These are phyloP conservation scores for Infundibulicybe gibba DNA, from an alignment of 768 basidiomycete genomes.

Conservation along the genomic window DNA sequence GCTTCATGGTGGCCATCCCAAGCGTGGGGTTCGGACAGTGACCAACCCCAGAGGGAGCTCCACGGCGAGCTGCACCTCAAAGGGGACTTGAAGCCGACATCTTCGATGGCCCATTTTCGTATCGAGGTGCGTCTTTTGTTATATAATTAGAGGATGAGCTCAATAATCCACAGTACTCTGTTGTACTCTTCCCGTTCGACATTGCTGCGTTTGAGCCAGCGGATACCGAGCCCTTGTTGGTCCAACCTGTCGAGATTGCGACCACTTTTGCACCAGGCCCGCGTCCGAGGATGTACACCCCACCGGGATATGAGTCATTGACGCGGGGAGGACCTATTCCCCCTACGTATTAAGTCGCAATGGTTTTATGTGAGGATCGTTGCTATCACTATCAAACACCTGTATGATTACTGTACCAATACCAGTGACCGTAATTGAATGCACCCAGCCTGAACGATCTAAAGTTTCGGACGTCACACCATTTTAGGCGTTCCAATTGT, in stretches of 20 bases:
- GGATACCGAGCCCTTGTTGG: constrained; percentile 19
- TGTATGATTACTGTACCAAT: no score
- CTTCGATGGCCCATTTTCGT: constrained; percentile 32
- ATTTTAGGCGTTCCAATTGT: no score
- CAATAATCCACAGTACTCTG: constrained; percentile 29
- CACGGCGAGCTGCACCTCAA: constrained; percentile 35
- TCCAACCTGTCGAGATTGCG: constrained; percentile 28
- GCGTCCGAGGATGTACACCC: constrained; percentile 22
- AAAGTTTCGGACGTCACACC: no score
- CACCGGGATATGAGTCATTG: constrained; percentile 18
- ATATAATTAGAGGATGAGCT: neutral
- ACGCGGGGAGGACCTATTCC: no score
- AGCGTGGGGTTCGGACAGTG: constrained; percentile 4
- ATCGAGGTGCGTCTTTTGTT: constrained; percentile 25
- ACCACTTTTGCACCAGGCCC: constrained; percentile 25
- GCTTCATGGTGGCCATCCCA: constrained; percentile 30
- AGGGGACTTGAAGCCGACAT: constrained; percentile 30
- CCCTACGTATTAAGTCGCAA: no score
- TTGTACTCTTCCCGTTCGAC: constrained; percentile 34
- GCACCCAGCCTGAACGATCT: no score
- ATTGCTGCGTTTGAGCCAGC: constrained; percentile 21
- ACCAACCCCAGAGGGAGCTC: constrained; percentile 14
- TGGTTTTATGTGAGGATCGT: no score
- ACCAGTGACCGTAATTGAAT: no score
- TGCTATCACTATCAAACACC: no score